These are phyloP conservation scores for Mycena rebaudengoi DNA, from an alignment of 768 basidiomycete genomes.

Conservation along the genomic window DNA sequence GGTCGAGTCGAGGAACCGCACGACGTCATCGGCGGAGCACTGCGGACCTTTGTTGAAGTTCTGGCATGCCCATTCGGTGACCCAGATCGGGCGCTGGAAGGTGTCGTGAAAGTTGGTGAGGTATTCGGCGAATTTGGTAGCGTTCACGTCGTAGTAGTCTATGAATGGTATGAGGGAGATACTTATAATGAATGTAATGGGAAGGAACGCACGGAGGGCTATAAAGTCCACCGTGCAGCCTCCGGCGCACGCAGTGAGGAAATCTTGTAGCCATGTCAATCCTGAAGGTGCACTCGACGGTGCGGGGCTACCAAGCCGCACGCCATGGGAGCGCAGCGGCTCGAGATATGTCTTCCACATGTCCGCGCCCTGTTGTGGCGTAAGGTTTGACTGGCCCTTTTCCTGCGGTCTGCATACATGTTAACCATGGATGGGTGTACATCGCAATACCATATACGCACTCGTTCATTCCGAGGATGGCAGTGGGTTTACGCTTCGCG, in stretches of 20 bases:
- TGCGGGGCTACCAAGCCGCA: conserved; percentile 63
- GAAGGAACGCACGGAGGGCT: conserved; percentile 52
- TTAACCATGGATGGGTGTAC: neutral
- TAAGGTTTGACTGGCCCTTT: conserved; percentile 58
- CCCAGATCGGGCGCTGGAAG: conserved; percentile 63
- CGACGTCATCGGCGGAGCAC: conserved; percentile 54
- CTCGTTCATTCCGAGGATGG: conserved; percentile 65
- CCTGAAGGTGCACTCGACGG: conserved; percentile 60
- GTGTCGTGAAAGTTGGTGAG: conserved; percentile 58
- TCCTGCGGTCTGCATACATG: conserved; percentile 37
- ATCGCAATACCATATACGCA: conserved; percentile 28
- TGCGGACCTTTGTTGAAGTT: conserved; percentile 55
- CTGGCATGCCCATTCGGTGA: conserved; percentile 70
- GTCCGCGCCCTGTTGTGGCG: conserved; percentile 54
- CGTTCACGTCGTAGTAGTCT: conserved; percentile 65
- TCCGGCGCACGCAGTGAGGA: conserved; percentile 55
- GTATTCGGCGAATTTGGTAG: conserved; percentile 55
- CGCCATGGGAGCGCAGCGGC: conserved; percentile 53
- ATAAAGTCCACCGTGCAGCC: conserved; percentile 67
- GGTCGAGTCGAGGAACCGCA: conserved; percentile 58
- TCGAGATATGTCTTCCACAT: conserved; percentile 63
- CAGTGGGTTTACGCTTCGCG: conserved; percentile 43
- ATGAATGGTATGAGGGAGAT: neutral
- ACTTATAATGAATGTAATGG: neutral
- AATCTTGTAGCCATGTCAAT: conserved; percentile 63